phyloP scores from a whole-genome alignment of 2,329 filamentous ascomycete species.

The Cordyceps fumosorosea region DNA sequence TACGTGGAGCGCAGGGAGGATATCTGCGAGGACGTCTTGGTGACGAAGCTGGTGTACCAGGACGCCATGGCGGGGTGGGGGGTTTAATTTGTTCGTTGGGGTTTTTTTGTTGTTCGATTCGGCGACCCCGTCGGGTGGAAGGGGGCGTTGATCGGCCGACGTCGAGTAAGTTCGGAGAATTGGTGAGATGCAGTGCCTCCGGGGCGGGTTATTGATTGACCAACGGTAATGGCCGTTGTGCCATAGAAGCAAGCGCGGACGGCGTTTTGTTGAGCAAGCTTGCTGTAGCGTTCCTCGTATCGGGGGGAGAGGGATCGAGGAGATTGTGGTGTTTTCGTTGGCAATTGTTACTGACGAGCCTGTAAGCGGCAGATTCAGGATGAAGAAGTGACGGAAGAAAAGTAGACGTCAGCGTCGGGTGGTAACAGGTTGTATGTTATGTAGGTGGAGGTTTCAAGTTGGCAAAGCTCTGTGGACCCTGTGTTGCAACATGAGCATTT shows the following conservation, averaged over 20 bases:
- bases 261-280: background rate
- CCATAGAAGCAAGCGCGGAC: background rate
- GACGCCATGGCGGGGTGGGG: slow-evolving; percentile 54
- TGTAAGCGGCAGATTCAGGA: background rate
- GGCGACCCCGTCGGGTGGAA: background rate
- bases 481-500: background rate
- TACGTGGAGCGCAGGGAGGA: slow-evolving; percentile 63
- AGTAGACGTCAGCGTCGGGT: background rate
- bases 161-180: background rate
- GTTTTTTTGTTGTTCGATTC: background rate
- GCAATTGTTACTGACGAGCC: background rate
- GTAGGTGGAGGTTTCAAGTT: slow-evolving; percentile 12
- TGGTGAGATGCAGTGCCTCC: background rate
- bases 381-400: background rate
- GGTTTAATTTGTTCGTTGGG: background rate
- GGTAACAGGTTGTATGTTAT: background rate
- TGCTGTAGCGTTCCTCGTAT: background rate
- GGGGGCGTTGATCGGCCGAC: background rate
- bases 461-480: slow-evolving; percentile 1
- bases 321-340: background rate
- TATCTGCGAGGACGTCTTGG: slow-evolving; percentile 58
- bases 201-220: background rate
- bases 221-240: background rate
- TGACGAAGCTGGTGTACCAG: slow-evolving; percentile 72
- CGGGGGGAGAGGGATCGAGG: background rate